Percentiles rank a stretch among this genome's conserved stretches.
phyloP scores from a whole-genome alignment of 1,284 basidiomycete genomes.

The Moniliophthora roreri region DNA sequence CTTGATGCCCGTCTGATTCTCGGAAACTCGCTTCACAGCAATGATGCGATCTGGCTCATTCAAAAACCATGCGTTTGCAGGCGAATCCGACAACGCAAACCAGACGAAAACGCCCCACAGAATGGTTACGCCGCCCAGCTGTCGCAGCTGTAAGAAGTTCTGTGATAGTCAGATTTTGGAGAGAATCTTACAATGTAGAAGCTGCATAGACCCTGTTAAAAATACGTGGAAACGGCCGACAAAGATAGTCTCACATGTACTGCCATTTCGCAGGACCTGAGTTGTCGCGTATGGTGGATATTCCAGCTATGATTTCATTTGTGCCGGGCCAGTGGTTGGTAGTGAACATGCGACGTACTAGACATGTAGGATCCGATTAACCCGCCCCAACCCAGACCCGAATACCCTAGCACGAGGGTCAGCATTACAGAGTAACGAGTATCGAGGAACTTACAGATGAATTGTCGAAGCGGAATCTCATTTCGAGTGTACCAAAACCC shows the following conservation, averaged over 20 bases:
- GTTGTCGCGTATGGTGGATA: conserved; percentile 14
- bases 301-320: too few species aligned
- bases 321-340: background rate
- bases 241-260: conserved; percentile 12
- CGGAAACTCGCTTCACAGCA: conserved; percentile 30
- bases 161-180: background rate
- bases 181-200: background rate
- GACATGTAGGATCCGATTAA: conserved; percentile 20
- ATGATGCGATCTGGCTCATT: conserved; percentile 27
- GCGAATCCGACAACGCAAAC: conserved; percentile 28
- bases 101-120: conserved; percentile 20
- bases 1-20: conserved; percentile 25
- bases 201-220: background rate
- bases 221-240: background rate
- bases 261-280: conserved; percentile 18
- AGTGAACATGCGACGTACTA: background rate
- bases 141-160: background rate
- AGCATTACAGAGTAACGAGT: too few species aligned
- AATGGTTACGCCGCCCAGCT: conserved; percentile 16
- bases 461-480: conserved; percentile 17
- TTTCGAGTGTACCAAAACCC: conserved; percentile 20
- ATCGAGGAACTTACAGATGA: conserved; percentile 15
- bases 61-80: conserved; percentile 26
- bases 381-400: conserved; percentile 19
- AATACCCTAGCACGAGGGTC: conserved; percentile 15